Conservation (phyloP, 1,139 yeast species). For the Suhomyces wounanorum region DNA sequence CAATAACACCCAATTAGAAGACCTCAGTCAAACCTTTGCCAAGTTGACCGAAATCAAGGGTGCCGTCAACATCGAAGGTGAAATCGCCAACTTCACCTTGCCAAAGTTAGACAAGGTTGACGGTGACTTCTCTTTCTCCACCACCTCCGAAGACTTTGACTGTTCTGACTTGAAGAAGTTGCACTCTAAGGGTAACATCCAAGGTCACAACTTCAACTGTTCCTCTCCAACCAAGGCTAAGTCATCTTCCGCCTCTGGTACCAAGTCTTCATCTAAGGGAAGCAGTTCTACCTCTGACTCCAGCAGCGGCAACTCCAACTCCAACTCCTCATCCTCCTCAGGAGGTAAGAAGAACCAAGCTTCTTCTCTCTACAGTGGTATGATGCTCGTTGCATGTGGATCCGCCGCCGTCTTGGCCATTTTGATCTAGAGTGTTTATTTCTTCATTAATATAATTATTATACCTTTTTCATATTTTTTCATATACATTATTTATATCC, state of each 20-base stretch:
- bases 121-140: conserved; percentile 44
- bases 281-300: conserved; percentile 13
- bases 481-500: background rate
- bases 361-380: conserved; percentile 12
- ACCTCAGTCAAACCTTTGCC: conserved; percentile 33
- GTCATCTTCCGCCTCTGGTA: conserved; percentile 12
- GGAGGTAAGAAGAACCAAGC: conserved; percentile 23
- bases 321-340: conserved; percentile 9
- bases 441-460: conserved; percentile 1
- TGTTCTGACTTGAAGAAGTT: conserved; percentile 40
- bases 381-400: conserved; percentile 18
- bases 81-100: conserved; percentile 42
- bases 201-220: conserved; percentile 51
- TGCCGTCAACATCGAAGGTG: conserved; percentile 46
- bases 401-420: conserved; percentile 26
- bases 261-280: conserved; percentile 19
- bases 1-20: conserved; percentile 46
- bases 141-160: conserved; percentile 42
- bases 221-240: conserved; percentile 31
- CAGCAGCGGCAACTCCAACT: conserved; percentile 12
- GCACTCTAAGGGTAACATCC: conserved; percentile 35
- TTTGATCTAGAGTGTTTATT: conserved; percentile 17
- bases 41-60: conserved; percentile 41
- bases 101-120: conserved; percentile 40
- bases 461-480: background rate